Conservation (phyloP, 169 alveolate genomes). For the Theileria orientalis region DNA sequence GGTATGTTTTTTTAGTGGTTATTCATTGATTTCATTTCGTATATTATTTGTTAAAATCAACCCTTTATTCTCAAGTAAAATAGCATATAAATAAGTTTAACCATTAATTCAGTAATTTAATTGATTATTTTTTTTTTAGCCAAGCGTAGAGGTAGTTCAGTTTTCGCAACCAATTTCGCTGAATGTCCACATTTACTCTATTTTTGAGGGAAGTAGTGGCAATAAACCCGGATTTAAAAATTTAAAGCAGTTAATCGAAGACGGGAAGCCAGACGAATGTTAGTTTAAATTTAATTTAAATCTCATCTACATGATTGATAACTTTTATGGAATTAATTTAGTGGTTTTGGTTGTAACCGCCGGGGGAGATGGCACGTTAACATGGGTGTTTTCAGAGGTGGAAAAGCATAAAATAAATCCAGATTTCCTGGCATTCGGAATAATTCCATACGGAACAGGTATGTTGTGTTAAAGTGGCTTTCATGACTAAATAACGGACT, state of each 20-base stretch:
- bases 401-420: slow-evolving; percentile 75
- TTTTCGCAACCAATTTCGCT: slow-evolving; percentile 43
- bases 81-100: neutral
- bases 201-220: slow-evolving; percentile 78
- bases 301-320: neutral
- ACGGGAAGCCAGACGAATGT: slow-evolving; percentile 22
- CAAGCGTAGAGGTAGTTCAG: slow-evolving; percentile 35
- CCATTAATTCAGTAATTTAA: neutral
- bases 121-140: slow-evolving; percentile 22
- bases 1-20: slow-evolving; percentile 39
- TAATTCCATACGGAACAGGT: slow-evolving; percentile 94
- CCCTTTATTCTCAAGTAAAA: neutral
- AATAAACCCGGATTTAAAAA: slow-evolving; percentile 76
- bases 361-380: slow-evolving; percentile 96
- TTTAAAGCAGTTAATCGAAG: slow-evolving; percentile 27
- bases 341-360: slow-evolving; percentile 83
- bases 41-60: neutral
- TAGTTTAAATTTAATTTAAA: neutral
- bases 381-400: slow-evolving; percentile 88
- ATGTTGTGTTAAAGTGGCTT: neutral
- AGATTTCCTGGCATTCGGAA: slow-evolving; percentile 79
- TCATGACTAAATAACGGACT: neutral
- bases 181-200: slow-evolving; percentile 60
- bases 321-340: neutral
- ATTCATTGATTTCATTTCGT: too few species aligned